These are phyloP conservation scores for Candolleomyces eurysporus DNA, from an alignment of 768 basidiomycete genomes.

Conservation along the genomic window DNA sequence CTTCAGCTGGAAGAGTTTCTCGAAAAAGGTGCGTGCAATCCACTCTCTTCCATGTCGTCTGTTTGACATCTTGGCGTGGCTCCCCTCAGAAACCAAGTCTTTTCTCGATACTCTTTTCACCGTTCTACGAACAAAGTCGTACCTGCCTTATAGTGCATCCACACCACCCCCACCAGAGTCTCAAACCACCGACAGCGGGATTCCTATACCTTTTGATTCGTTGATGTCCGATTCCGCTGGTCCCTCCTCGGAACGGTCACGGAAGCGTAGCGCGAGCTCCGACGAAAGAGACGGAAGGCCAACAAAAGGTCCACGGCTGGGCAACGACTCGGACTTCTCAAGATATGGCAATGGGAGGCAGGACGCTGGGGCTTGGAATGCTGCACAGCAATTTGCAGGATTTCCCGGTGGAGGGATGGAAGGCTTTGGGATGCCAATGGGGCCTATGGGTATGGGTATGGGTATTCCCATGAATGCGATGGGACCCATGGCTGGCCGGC, in stretches of 20 bases:
- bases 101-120: constrained; percentile 89
- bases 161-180: constrained; percentile 33
- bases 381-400: constrained; percentile 25
- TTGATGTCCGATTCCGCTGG: constrained; percentile 39
- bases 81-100: constrained; percentile 52
- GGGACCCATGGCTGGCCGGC: constrained; percentile 40
- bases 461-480: constrained; percentile 21
- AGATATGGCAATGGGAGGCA: constrained; percentile 48
- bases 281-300: constrained; percentile 60
- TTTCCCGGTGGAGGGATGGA: constrained; percentile 32
- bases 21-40: constrained; percentile 66
- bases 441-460: constrained; percentile 31
- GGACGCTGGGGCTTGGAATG: constrained; percentile 30
- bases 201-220: constrained; percentile 75
- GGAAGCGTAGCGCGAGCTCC: constrained; percentile 63
- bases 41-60: constrained; percentile 11
- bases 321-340: constrained; percentile 62
- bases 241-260: constrained; percentile 44
- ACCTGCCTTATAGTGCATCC: constrained; percentile 63
- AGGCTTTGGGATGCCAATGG: constrained; percentile 23
- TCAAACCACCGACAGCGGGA: constrained; percentile 53
- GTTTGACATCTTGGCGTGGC: constrained; percentile 7
- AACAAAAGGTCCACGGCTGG: constrained; percentile 71
- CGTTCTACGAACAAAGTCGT: constrained; percentile 81
- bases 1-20: constrained; percentile 89